phyloP scores from a whole-genome alignment of 2,329 filamentous ascomycete genomes.

The Sclerotinia minor region DNA sequence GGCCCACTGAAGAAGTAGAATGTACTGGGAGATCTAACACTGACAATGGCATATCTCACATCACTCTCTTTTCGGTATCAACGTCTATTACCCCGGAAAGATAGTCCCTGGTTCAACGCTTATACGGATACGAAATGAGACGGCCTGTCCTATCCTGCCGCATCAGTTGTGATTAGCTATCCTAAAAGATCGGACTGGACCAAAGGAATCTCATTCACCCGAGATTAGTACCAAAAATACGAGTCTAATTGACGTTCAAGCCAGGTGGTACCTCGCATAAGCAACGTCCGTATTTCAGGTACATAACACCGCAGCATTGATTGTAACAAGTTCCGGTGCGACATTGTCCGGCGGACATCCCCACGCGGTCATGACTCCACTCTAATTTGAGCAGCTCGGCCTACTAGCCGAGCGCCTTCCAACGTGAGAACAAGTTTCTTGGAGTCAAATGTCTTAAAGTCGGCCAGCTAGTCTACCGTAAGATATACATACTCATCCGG shows the following conservation, averaged over 20 bases:
- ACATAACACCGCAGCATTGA: conserved; percentile 21
- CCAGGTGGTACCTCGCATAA: conserved; percentile 21
- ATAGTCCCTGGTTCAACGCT: conserved; percentile 8
- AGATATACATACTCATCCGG: conserved; percentile 8
- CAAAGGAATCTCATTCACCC: conserved; percentile 21
- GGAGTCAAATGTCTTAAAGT: conserved; percentile 20
- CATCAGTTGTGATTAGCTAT: conserved; percentile 18
- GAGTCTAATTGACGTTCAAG: conserved; percentile 16
- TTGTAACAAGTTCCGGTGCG: conserved; percentile 24
- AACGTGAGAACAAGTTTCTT: conserved; percentile 7
- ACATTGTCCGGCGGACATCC: conserved; percentile 27
- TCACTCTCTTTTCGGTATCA: conserved; percentile 19
- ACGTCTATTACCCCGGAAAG: conserved; percentile 14
- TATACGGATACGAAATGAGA: conserved; percentile 25
- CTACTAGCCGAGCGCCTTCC: conserved; percentile 1
- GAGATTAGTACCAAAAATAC: conserved; percentile 26
- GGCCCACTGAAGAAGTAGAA: conserved; percentile 15
- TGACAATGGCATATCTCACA: conserved; percentile 18
- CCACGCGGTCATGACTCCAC: conserved; percentile 13
- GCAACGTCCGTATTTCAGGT: conserved; percentile 26
- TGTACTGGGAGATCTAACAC: background rate
- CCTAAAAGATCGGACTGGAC: conserved; percentile 18
- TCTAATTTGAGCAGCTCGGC: conserved; percentile 18
- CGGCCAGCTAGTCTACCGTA: conserved; percentile 15
- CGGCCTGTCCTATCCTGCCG: conserved; percentile 9